Base-by-base conservation (phyloP, 108 stramenopile species). In the Pseudonitzschia pungens region DNA sequence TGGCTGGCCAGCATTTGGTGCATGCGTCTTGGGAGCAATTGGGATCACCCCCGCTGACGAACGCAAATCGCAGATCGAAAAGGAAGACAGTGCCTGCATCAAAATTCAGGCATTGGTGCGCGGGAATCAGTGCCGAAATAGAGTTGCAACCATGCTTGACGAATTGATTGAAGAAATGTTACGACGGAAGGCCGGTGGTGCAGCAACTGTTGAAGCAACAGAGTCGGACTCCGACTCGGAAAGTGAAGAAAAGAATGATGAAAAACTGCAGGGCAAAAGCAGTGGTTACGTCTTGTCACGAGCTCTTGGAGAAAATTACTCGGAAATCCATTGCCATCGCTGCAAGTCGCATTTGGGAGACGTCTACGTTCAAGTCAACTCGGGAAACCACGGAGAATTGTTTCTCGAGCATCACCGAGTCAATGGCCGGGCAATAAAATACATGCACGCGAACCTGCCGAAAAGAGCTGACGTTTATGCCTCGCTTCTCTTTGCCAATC, bases 1-100 rank as follows among this genome's bases (percentile, higher is more conserved):
- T 50, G 77, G 77, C 3, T 77, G 77, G 77, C 77, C 77, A 33
- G 77, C 77, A 21, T 77, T 77, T 66, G 77, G 77, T 0, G 77
- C 70, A 14, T 77, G 70, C 67, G 43, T 71, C 5, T 62, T 71
- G 1, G 77, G 77, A 36, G 53, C 70, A 14, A 59, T 77, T 44
- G 77, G 70, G 3, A 48, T 77, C 45, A 66, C 31, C 4, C 29
- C 75, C 21, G 48, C 31, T 21, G 75, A 69, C 27, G 33, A 76
- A 41, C 68, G 75, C 36, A 69, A 40, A 20, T 68, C 68, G 27
- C 52, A 64, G 60, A 26, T 59, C 10, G 75, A 76, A 57, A 41
- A 26, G 10, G 70, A 71, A 66, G 52, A 48, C 15, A 42, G 11
- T 16, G 77, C 77, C 12, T 70, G 57, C 18, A 77, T 58, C 11